Evolutionary conservation across 108 stramenopile genomes (phyloP).

Genomic region (Stephanodiscus minutulus): DNA sequence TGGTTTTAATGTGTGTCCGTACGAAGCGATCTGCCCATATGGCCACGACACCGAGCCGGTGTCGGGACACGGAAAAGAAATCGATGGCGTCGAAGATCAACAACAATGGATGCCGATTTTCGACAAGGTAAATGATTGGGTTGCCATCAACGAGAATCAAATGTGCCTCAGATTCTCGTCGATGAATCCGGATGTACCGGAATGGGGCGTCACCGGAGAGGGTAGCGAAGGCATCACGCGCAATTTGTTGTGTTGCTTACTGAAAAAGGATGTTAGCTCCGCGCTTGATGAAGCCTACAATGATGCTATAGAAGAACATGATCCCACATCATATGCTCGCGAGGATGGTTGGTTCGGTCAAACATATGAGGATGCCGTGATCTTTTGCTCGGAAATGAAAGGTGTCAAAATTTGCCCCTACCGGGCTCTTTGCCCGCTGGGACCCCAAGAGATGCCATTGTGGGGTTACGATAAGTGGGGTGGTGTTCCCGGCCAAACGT

Average conservation of each 20-base stretch:
- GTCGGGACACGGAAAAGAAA: not conserved
- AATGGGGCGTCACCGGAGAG: not conserved
- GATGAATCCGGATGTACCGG: not conserved
- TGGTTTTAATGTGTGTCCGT: not conserved
- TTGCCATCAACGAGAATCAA: not conserved
- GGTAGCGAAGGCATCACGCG: not conserved
- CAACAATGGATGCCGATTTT: not conserved
- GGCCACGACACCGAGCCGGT: not conserved
- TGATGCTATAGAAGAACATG: not conserved
- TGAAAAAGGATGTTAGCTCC: not conserved
- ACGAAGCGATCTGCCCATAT: not conserved
- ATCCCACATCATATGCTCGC: not conserved
- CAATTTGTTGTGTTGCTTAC: not conserved
- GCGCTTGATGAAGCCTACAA: not conserved
- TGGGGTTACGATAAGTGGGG: not conserved
- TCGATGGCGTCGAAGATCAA: not conserved
- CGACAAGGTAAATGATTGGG: not conserved
- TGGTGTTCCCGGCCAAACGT: not conserved
- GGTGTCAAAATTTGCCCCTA: not conserved
- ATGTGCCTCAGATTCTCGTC: not conserved
- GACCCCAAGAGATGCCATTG: not conserved
- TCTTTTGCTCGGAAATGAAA: not conserved
- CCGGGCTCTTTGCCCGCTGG: not conserved
- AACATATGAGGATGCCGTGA: not conserved
- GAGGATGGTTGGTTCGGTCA: not conserved